Base-by-base conservation (phyloP, 1,284 basidiomycete species). In the Ceratobasidium sp. region DNA sequence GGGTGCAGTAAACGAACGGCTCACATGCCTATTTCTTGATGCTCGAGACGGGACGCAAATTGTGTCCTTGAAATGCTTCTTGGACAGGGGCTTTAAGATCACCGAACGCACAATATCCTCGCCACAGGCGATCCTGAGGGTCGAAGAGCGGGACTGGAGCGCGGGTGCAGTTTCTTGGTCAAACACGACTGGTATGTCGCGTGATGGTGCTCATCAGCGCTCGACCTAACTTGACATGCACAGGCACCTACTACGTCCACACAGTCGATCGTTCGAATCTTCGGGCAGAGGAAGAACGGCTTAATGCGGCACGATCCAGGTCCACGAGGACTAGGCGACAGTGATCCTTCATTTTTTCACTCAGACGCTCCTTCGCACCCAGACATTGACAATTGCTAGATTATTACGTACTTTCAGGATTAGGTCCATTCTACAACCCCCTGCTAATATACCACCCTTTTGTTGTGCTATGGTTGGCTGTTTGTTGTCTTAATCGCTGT, bases 21-120 rank as follows among this genome's bases (percentile, higher is more conserved):
- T 76, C 43, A 71, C 75, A 12, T 74, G 72, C 61, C 62, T 75
- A 60, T 76, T 75, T 72, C 75, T 76, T 41, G 76, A 76, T 48
- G 72, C 74, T 26, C 73, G 53, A 28, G 73, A 74, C 41, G 75
- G 75, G 41, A 72, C 75, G 16, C 73, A 73, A 26, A 72, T 76
- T 34, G 62, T 75, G 30, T 75, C 74, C 14, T 64, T 76, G 16
- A 74, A 74, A 57, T 75, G 75, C 8, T 76, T 76, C 60, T 65
- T 72, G 48, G 67, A 57, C 5, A 46, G 71, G 16, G 73, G 73
- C 21, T 75, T 75, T 62, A 72, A 72, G 50, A 60, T 76, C 46
- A 75, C 75, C 14, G 69, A 74, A 30, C 72, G 75, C 45, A 75
- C 76, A 39, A 52, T 69, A 46, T 75, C 72, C 34, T 71, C 72